Conservation (phyloP, 1,284 basidiomycete species). For the Sporisorium scitamineum region DNA sequence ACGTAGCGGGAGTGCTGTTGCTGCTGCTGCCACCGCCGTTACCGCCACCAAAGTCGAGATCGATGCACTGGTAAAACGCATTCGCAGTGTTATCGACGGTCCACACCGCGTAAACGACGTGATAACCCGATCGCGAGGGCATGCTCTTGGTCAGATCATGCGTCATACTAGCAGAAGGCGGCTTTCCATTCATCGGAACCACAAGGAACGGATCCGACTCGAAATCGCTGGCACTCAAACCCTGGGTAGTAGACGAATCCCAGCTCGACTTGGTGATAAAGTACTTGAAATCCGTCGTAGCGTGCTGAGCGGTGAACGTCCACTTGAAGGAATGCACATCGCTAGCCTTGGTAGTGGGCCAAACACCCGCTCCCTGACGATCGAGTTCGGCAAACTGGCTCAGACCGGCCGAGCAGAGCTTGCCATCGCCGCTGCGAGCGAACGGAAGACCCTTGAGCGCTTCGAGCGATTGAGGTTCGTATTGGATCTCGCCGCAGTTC, state of each 20-base stretch:
- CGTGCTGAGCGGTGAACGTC: conserved; percentile 50
- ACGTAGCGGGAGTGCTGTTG: conserved; percentile 4
- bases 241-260: conserved; percentile 21
- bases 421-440: conserved; percentile 22
- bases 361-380: conserved; percentile 26
- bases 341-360: conserved; percentile 33
- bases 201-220: conserved; percentile 42
- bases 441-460: conserved; percentile 51
- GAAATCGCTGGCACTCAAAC: conserved; percentile 30
- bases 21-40: neutral
- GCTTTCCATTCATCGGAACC: conserved; percentile 38
- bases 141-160: conserved; percentile 33
- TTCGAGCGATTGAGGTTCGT: conserved; percentile 52
- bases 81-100: conserved; percentile 48
- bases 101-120: conserved; percentile 52
- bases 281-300: conserved; percentile 55
- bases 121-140: conserved; percentile 38
- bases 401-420: conserved; percentile 52
- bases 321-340: conserved; percentile 36
- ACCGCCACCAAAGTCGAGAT: conserved; percentile 46
- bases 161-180: conserved; percentile 16
- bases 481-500: conserved; percentile 51
- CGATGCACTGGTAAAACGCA: conserved; percentile 53
- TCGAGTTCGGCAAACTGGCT: conserved; percentile 41
- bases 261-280: conserved; percentile 44